Evolutionary conservation across 768 basidiomycete genomes (phyloP).

Genomic region (Auriscalpium microsporum): DNA sequence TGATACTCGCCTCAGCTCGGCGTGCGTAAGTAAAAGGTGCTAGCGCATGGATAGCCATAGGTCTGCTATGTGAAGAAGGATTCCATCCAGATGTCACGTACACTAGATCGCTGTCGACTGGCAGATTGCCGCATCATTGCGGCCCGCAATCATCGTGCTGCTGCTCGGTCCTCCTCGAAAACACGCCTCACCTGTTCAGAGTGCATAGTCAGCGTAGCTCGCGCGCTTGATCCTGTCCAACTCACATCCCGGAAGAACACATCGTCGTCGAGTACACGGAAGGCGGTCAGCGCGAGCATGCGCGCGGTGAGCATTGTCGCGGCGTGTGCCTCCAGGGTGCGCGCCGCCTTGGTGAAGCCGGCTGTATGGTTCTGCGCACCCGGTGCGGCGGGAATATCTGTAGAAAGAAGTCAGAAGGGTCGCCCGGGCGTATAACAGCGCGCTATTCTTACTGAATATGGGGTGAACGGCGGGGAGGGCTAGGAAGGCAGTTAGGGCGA

Average conservation of each 20-base stretch:
- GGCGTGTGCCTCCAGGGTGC: slow-evolving; percentile 8
- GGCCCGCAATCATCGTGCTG: no score
- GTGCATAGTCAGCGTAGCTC: no score
- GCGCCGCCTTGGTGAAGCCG: slow-evolving; percentile 10
- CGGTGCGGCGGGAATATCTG: slow-evolving; percentile 6
- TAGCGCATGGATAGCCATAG: no score
- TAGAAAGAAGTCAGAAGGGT: background rate
- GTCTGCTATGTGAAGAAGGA: no score
- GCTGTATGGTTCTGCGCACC: slow-evolving; percentile 11
- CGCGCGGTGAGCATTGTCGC: slow-evolving; percentile 7
- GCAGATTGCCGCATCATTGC: no score
- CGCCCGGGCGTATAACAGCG: background rate
- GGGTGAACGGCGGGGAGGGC: slow-evolving; percentile 13
- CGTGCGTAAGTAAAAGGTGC: no score
- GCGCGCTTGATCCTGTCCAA: background rate
- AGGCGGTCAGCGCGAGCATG: slow-evolving; percentile 11
- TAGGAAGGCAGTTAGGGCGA: background rate
- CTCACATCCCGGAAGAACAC: slow-evolving; percentile 8
- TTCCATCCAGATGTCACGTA: no score
- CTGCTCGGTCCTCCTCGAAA: no score
- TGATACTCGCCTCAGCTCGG: no score
- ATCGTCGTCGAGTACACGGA: slow-evolving; percentile 9
- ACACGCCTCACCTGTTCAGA: no score
- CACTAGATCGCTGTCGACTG: no score
- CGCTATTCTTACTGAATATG: slow-evolving; percentile 3